These are phyloP conservation scores for Pythium phragmiticola DNA, from an alignment of 352 stramenopile genomes.

Conservation along the genomic window DNA sequence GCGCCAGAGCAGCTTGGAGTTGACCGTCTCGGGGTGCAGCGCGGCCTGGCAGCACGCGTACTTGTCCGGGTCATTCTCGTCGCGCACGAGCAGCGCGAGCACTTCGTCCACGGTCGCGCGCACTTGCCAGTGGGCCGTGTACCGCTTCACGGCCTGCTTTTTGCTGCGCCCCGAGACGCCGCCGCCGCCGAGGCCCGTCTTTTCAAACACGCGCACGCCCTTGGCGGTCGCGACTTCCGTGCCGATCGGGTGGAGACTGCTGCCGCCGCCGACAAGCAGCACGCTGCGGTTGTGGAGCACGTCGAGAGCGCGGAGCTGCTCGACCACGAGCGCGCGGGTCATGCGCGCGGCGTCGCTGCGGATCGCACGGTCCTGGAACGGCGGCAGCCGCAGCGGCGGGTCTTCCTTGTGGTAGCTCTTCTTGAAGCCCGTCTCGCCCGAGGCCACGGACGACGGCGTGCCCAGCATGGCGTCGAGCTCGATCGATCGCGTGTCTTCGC, in stretches of 20 bases:
- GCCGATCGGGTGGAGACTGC: background rate
- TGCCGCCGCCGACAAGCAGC: background rate
- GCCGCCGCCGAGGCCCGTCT: slow-evolving; percentile 4
- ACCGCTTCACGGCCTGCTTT: slow-evolving; percentile 15
- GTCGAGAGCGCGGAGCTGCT: slow-evolving; percentile 19
- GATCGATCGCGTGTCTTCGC: background rate
- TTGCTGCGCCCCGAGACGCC: slow-evolving; percentile 13
- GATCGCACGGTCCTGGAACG: slow-evolving; percentile 19
- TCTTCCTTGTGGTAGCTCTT: background rate
- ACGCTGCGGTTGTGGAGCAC: slow-evolving; percentile 10
- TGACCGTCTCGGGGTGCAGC: slow-evolving; percentile 24
- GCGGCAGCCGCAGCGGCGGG: slow-evolving; percentile 12
- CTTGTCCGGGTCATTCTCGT: slow-evolving; percentile 12
- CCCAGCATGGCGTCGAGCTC: slow-evolving; percentile 7
- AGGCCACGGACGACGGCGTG: slow-evolving; percentile 10
- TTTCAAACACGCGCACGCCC: slow-evolving; percentile 24
- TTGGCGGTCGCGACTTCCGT: slow-evolving; percentile 11
- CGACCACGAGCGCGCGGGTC: slow-evolving; percentile 13
- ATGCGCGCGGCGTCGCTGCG: slow-evolving; percentile 16
- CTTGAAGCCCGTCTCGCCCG: background rate
- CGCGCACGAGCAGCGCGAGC: slow-evolving; percentile 20
- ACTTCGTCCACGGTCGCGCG: slow-evolving; percentile 26
- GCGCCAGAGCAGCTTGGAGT: slow-evolving; percentile 25
- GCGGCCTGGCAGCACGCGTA: slow-evolving; percentile 20
- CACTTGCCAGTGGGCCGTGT: slow-evolving; percentile 22